Conservation (phyloP, 768 basidiomycete species). For the Botryobasidium botryosum region DNA sequence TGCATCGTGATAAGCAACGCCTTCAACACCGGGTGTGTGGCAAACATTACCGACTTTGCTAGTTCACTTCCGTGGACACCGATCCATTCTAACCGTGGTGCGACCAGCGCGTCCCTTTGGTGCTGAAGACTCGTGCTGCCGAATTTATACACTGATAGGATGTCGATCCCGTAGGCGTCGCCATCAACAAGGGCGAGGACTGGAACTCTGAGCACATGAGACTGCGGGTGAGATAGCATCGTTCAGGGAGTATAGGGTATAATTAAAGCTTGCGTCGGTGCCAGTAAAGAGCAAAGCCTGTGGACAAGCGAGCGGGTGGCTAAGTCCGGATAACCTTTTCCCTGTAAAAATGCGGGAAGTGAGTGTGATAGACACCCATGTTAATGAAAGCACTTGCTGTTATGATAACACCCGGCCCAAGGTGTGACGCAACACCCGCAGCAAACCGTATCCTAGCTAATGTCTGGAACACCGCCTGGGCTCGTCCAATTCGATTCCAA, state of each 20-base stretch:
- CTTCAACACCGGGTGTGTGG: too few species aligned
- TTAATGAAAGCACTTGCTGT: slow-evolving; percentile 36
- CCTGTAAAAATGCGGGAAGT: slow-evolving; percentile 29
- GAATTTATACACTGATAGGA: slow-evolving; percentile 70
- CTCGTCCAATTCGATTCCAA: neutral
- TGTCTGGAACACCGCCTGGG: slow-evolving; percentile 86
- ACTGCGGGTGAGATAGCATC: neutral
- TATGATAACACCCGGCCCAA: slow-evolving; percentile 55
- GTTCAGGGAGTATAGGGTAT: neutral
- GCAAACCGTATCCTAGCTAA: slow-evolving; percentile 45
- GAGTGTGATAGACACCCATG: neutral
- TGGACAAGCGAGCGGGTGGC: slow-evolving; percentile 76
- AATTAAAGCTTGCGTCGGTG: slow-evolving; percentile 30
- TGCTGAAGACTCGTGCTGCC: slow-evolving; percentile 59
- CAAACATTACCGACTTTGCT: too few species aligned
- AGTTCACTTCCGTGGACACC: slow-evolving; percentile 54
- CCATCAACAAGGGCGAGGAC: slow-evolving; percentile 72
- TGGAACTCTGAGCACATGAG: slow-evolving; percentile 38
- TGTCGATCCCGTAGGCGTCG: slow-evolving; percentile 86
- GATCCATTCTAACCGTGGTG: slow-evolving; percentile 58
- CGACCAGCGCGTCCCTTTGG: slow-evolving; percentile 51
- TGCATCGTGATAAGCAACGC: too few species aligned
- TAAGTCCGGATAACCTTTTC: slow-evolving; percentile 93
- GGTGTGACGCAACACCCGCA: slow-evolving; percentile 26
- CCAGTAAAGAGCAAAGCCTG: slow-evolving; percentile 48